A percentile compares a stretch with the other conserved stretches of the same genome.
Evolutionary conservation across 2,329 filamentous ascomycete species (phyloP).

Genomic region (Ambrosiella beaveri): DNA sequence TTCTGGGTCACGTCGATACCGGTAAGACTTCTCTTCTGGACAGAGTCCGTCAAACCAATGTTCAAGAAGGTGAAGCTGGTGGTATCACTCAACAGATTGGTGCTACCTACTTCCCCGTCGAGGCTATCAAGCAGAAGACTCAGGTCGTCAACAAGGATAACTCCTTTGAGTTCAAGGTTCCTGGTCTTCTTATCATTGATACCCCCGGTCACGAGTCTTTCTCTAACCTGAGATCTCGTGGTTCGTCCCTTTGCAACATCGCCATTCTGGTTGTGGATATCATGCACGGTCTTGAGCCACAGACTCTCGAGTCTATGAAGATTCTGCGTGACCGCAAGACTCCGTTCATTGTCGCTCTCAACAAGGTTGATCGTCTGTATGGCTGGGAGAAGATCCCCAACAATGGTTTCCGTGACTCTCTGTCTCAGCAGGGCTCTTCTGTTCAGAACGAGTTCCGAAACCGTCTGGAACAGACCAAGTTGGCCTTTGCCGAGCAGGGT

Average conservation of each 20-base stretch:
- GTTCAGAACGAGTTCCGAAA: constrained; percentile 91
- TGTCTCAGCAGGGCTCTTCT: constrained; percentile 76
- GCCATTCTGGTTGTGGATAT: constrained; percentile 98
- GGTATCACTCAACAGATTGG: constrained; percentile 99
- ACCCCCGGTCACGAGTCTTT: constrained; percentile 99
- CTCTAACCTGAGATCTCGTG: constrained; percentile 90
- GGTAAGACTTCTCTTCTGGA: constrained; percentile 99
- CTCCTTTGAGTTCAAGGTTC: constrained; percentile 90
- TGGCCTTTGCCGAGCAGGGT: constrained; percentile 87
- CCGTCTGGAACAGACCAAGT: constrained; percentile 75
- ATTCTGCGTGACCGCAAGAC: constrained; percentile 85
- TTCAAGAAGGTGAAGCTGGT: constrained; percentile 96
- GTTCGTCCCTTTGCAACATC: constrained; percentile 97
- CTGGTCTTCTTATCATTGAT: constrained; percentile 89
- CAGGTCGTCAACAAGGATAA: constrained; percentile 82
- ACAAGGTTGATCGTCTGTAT: constrained; percentile 99
- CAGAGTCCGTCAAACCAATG: constrained; percentile 96
- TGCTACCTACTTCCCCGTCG: constrained; percentile 96
- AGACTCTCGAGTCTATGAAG: constrained; percentile 94
- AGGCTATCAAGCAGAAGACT: constrained; percentile 84
- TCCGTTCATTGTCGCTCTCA: constrained; percentile 93
- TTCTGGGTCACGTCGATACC: constrained; percentile 98
- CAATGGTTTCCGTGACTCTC: constrained; percentile 90
- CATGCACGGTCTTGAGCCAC: constrained; percentile 96
- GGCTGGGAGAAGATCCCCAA: constrained; percentile 98